Conservation (phyloP, 352 stramenopile species). For the Globisporangium perplexum region DNA sequence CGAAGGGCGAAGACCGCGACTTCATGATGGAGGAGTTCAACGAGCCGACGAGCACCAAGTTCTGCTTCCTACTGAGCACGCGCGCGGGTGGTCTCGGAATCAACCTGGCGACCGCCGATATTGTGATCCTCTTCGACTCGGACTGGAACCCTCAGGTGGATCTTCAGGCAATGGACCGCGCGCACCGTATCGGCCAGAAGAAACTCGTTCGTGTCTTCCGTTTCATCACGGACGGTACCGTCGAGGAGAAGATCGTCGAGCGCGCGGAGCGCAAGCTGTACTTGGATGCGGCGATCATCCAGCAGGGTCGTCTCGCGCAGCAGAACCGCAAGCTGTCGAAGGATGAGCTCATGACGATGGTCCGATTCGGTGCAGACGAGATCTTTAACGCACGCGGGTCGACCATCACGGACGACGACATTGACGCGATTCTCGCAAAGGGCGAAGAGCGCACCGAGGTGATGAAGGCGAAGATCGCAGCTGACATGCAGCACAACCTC, state of each 20-base stretch:
- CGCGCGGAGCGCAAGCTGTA: constrained; percentile 98
- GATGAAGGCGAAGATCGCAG: constrained; percentile 84
- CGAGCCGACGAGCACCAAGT: constrained; percentile 93
- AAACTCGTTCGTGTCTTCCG: constrained; percentile 98
- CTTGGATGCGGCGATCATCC: constrained; percentile 98
- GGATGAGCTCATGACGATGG: constrained; percentile 97
- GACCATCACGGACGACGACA: constrained; percentile 91
- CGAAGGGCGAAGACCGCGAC: constrained; percentile 83
- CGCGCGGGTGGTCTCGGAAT: constrained; percentile 95
- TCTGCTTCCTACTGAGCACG: constrained; percentile 97
- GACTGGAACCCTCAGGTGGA: constrained; percentile 99
- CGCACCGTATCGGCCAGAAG: constrained; percentile 97
- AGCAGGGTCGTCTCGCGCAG: constrained; percentile 95
- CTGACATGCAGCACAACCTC: constrained; percentile 94
- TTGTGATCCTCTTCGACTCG: constrained; percentile 97
- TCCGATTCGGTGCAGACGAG: constrained; percentile 87
- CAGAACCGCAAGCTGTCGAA: constrained; percentile 92
- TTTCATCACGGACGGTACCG: constrained; percentile 96
- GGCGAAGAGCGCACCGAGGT: constrained; percentile 88
- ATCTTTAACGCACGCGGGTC: constrained; percentile 86
- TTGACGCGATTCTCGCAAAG: constrained; percentile 89
- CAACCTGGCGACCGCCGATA: constrained; percentile 98
- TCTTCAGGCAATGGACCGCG: constrained; percentile 98
- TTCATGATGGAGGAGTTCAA: constrained; percentile 98
- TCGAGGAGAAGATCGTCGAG: constrained; percentile 99